phyloP scores from a whole-genome alignment of 768 basidiomycete genomes.

The Boletus barrowsii region DNA sequence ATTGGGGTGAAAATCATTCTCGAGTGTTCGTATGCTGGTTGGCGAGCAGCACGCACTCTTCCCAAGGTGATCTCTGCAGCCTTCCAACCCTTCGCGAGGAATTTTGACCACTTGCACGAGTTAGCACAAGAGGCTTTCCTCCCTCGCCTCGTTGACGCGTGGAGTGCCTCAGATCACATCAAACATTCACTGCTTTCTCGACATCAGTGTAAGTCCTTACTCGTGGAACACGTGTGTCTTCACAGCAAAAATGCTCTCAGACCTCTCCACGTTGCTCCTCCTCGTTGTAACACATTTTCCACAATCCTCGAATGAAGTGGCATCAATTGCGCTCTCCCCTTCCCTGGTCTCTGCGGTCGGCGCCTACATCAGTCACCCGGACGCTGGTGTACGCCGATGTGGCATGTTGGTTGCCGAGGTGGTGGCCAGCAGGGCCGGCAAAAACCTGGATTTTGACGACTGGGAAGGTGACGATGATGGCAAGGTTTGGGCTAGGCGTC shows the following conservation, averaged over 20 bases:
- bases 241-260: slow-evolving; percentile 38
- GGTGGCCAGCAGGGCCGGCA: slow-evolving; percentile 58
- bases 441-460: slow-evolving; percentile 71
- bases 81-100: neutral
- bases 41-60: slow-evolving; percentile 41
- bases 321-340: slow-evolving; percentile 49
- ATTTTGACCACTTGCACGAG: slow-evolving; percentile 10
- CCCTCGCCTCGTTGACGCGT: slow-evolving; percentile 51
- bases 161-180: slow-evolving; percentile 77
- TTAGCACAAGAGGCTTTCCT: slow-evolving; percentile 47
- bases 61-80: slow-evolving; percentile 27
- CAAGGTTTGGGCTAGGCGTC: slow-evolving; percentile 57
- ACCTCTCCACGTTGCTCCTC: slow-evolving; percentile 70
- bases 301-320: slow-evolving; percentile 42
- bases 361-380: slow-evolving; percentile 74
- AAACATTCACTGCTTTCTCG: slow-evolving; percentile 71
- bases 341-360: slow-evolving; percentile 68
- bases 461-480: slow-evolving; percentile 80
- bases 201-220: slow-evolving; percentile 65
- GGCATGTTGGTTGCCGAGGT: slow-evolving; percentile 93
- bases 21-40: slow-evolving; percentile 73
- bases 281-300: slow-evolving; percentile 62
- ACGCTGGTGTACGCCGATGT: slow-evolving; percentile 72
- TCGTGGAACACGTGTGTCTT: neutral
- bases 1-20: slow-evolving; percentile 58